phyloP scores from a whole-genome alignment of 495 filamentous ascomycete species.

The Pseudevernia furfuracea region DNA sequence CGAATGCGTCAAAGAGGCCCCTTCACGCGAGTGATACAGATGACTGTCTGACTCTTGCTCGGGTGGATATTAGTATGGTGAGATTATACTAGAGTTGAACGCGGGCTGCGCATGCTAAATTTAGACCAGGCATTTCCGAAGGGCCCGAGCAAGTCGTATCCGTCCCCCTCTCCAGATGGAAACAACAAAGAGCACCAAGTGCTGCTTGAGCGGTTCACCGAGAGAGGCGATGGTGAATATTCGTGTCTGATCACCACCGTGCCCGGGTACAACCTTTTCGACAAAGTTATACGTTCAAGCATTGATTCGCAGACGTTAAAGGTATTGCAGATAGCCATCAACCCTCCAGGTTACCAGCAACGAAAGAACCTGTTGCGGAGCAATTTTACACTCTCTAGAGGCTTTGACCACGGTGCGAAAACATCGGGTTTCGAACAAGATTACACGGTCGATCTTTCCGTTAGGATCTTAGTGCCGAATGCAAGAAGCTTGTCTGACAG shows the following conservation, averaged over 20 bases:
- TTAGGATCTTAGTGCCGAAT: conserved; percentile 19
- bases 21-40: background rate
- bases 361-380: conserved; percentile 5
- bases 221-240: conserved; percentile 1
- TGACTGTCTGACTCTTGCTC: conserved; percentile 20
- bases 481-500: conserved; percentile 16
- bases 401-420: background rate
- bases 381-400: conserved; percentile 8
- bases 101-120: background rate
- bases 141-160: conserved; percentile 8
- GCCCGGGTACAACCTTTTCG: conserved; percentile 10
- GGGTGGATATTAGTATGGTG: conserved; percentile 21
- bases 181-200: conserved; percentile 7
- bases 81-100: background rate
- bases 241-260: conserved; percentile 13
- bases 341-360: conserved; percentile 9
- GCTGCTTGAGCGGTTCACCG: conserved; percentile 11
- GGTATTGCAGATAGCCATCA: conserved; percentile 13
- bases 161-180: conserved; percentile 12
- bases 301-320: conserved; percentile 3
- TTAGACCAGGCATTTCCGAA: conserved; percentile 13
- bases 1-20: background rate
- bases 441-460: conserved; percentile 14
- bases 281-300: conserved; percentile 3
- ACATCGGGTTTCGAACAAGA: background rate